These are phyloP conservation scores for Tolypocladium inflatum DNA, from an alignment of 2,329 filamentous ascomycete species.

Conservation along the genomic window DNA sequence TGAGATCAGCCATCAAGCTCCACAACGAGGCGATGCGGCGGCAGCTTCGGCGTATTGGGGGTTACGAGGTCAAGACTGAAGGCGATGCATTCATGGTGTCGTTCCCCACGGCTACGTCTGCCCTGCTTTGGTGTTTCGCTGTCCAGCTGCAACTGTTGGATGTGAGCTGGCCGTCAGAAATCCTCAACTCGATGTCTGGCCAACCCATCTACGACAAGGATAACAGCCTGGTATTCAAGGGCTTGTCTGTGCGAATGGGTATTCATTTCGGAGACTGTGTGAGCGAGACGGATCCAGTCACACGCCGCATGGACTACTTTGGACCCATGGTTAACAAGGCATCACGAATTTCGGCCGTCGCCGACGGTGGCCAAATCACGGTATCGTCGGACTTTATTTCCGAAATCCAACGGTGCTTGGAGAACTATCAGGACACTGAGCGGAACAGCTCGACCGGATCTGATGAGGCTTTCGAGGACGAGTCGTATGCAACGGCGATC, in stretches of 20 bases:
- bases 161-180: conserved; percentile 87
- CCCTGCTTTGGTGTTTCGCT: conserved; percentile 91
- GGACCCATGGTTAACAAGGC: conserved; percentile 99
- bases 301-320: conserved; percentile 98
- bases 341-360: conserved; percentile 84
- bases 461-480: conserved; percentile 62
- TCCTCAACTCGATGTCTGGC: conserved; percentile 77
- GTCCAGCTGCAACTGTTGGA: conserved; percentile 84
- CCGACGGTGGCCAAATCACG: conserved; percentile 93
- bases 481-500: conserved; percentile 65
- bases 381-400: conserved; percentile 96
- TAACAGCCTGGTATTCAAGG: conserved; percentile 82
- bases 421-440: conserved; percentile 81
- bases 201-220: conserved; percentile 77
- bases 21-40: conserved; percentile 96
- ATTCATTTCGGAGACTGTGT: conserved; percentile 93
- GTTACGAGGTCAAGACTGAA: conserved; percentile 99
- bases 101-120: conserved; percentile 91
- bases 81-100: conserved; percentile 99
- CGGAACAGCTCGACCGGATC: conserved; percentile 57
- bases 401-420: conserved; percentile 84
- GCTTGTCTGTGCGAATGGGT: conserved; percentile 93
- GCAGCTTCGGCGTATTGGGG: conserved; percentile 85
- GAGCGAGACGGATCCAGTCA: conserved; percentile 91
- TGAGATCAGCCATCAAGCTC: conserved; percentile 93